Evolutionary conservation across 495 filamentous ascomycete species (phyloP), one percentile per base, ranked within the genome.

Genomic region (Antarctomyces pellizariae): DNA sequence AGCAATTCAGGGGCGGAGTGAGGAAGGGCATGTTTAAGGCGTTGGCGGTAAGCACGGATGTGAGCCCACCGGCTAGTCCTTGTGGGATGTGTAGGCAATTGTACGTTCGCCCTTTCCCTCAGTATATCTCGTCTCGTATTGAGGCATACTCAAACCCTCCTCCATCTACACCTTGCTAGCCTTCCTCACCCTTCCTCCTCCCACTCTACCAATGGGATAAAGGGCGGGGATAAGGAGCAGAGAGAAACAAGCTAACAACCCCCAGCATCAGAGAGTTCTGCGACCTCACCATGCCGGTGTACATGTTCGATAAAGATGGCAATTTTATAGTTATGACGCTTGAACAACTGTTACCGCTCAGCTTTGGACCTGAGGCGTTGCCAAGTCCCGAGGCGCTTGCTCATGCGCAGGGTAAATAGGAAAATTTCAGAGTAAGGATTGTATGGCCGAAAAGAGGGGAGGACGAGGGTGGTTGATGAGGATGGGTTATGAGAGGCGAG

Each of bases 241-340:
- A n/a, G n/a, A n/a, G n/a, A n/a, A n/a, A n/a, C 19, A 7, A 7
- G 19, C 19, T 25, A 25, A 6, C 24, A 25, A 25, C 24, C 24
- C 5, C 30, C 34, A 80, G 75, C 37, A 79, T 89, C 33, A 61
- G 74, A 26, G 78, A 89, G 46, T 89, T 89, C 39, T 71, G 66
- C 29, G 48, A 59, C 4, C 41, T 67, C 9, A 50, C 53, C 0
- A 66, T 62, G 26, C 84, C 80, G 0, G 60, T 93, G n/a, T 71
- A 91, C 40, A 84, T 97, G 86, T 83, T 79, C 46, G 79, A 82
- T 42, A 69, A 59, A 29, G 56, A 76, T 22, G 70, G 65, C 3
- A 54, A 65, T 15, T 75, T 60, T 34, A 56, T 59, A 5, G 61
- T 82, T n/a, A 65, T 60, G 54, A 78, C 62, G 21, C 56, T 93